phyloP scores from a whole-genome alignment of 1,139 yeast species.

The Geotrichum klebahnii region DNA sequence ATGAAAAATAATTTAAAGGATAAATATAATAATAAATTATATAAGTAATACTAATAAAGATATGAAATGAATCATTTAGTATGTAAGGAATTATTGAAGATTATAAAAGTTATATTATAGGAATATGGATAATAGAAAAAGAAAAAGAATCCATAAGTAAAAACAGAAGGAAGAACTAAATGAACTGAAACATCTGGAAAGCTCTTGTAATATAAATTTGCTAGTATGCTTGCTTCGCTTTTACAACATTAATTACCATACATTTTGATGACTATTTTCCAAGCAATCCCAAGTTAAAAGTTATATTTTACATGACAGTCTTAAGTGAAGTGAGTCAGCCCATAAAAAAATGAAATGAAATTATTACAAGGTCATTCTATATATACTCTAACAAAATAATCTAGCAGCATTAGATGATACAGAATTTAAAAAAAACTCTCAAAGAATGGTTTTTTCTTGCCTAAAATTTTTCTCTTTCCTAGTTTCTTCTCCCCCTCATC shows the following conservation, averaged over 20 bases:
- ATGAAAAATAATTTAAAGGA: neutral
- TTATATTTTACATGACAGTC: too few species aligned
- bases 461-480: conserved; percentile 20
- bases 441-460: conserved; percentile 21
- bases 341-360: too few species aligned
- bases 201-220: too few species aligned
- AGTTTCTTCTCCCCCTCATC: conserved; percentile 21
- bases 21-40: conserved; percentile 6
- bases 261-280: too few species aligned
- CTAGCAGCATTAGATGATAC: too few species aligned
- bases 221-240: too few species aligned
- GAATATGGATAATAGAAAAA: conserved; percentile 23
- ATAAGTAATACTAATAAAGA: conserved; percentile 11
- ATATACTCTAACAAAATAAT: neutral
- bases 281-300: too few species aligned
- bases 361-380: too few species aligned
- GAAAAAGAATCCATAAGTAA: conserved; percentile 23
- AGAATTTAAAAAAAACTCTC: conserved; percentile 20
- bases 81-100: conserved; percentile 26
- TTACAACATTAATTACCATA: too few species aligned
- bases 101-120: conserved; percentile 22
- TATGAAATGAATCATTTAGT: conserved; percentile 23
- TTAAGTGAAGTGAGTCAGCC: too few species aligned
- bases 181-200: conserved; percentile 33
- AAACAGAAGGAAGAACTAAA: conserved; percentile 26